phyloP scores from a whole-genome alignment of 169 alveolate genomes.

The Toxoplasma gondii region DNA sequence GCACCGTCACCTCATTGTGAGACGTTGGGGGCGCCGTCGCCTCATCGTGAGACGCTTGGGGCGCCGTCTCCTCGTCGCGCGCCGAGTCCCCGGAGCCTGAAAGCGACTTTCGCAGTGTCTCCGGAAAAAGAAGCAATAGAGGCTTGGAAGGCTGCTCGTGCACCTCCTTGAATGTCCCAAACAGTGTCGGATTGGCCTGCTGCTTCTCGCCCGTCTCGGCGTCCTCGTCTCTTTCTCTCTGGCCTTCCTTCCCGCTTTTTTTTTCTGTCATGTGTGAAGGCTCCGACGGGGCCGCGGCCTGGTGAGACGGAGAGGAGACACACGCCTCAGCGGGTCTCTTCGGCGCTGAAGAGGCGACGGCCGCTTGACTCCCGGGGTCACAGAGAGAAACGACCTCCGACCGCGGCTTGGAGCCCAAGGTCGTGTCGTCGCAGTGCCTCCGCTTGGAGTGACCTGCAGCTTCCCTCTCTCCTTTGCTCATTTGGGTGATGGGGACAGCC shows the following conservation, averaged over 20 bases:
- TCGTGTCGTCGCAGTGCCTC: too few species aligned
- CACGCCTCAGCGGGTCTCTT: not conserved
- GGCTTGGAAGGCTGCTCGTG: not conserved
- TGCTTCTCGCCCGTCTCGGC: not conserved
- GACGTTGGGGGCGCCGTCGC: too few species aligned
- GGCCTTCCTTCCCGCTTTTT: not conserved
- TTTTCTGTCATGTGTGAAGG: not conserved
- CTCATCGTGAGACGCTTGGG: too few species aligned
- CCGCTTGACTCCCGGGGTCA: not conserved
- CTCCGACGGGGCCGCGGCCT: not conserved
- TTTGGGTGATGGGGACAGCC: too few species aligned
- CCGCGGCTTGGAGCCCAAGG: not conserved
- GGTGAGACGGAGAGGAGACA: not conserved
- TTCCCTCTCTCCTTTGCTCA: too few species aligned
- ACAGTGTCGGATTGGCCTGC: not conserved
- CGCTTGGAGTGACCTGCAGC: too few species aligned
- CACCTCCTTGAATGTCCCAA: not conserved
- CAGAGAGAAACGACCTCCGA: not conserved
- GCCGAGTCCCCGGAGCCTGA: too few species aligned
- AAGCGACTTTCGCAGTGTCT: too few species aligned
- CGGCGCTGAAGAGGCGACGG: not conserved
- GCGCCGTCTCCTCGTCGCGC: too few species aligned
- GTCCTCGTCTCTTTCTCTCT: not conserved
- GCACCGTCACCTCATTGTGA: too few species aligned
- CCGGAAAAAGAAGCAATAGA: too few species aligned